These are phyloP conservation scores for Lantana camara DNA, from an alignment of 257 asterid genomes.

Conservation along the genomic window DNA sequence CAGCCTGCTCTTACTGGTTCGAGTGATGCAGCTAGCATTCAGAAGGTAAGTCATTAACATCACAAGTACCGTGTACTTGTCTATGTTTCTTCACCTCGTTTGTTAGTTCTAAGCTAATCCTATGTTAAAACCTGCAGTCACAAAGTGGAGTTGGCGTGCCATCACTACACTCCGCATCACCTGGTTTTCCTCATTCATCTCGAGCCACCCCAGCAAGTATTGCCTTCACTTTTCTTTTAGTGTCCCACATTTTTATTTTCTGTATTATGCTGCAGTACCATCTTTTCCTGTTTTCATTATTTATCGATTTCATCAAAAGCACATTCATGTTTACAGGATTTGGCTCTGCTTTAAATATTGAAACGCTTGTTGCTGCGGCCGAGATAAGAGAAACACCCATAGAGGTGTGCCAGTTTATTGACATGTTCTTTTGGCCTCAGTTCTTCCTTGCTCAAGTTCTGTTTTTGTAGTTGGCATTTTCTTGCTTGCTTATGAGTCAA, in stretches of 20 bases:
- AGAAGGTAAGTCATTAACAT: constrained; percentile 61
- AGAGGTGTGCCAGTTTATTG: constrained; percentile 70
- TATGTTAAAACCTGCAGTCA: constrained; percentile 51
- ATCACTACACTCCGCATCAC: constrained; percentile 53
- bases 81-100: constrained; percentile 5
- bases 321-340: constrained; percentile 54
- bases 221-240: constrained; percentile 11
- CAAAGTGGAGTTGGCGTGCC: constrained; percentile 52
- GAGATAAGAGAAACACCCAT: constrained; percentile 93
- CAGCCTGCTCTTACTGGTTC: constrained; percentile 50
- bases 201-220: constrained; percentile 79
- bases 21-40: constrained; percentile 58
- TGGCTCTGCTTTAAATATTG: constrained; percentile 96
- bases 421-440: constrained; percentile 11
- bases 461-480: constrained; percentile 21
- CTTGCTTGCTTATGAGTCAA: constrained; percentile 1
- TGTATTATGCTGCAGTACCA: background rate
- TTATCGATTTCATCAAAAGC: constrained; percentile 26
- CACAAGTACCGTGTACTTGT: constrained; percentile 1
- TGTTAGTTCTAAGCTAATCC: constrained; percentile 22
- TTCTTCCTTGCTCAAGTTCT: background rate
- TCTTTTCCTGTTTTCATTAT: constrained; percentile 15
- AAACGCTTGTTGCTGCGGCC: constrained; percentile 98
- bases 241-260: constrained; percentile 2
- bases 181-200: constrained; percentile 68